Evolutionary conservation across 1,284 basidiomycete species (phyloP).

Genomic region (Heterobasidion parviporum): DNA sequence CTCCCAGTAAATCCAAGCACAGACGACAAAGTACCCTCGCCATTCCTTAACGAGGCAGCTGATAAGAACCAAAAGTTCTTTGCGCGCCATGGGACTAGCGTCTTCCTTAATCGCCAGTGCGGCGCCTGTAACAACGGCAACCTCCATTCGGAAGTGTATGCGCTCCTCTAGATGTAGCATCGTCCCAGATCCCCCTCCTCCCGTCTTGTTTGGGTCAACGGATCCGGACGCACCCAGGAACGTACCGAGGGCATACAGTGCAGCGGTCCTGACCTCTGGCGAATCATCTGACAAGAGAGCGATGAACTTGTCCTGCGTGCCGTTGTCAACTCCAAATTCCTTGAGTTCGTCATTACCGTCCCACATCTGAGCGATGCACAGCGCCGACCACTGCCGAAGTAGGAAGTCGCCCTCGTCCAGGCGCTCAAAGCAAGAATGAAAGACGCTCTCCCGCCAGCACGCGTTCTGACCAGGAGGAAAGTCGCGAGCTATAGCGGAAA

Average conservation of each 20-base stretch:
- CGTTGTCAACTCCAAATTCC: conserved; percentile 73
- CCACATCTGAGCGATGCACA: conserved; percentile 96
- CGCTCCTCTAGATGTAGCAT: conserved; percentile 78
- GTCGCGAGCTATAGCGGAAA: conserved; percentile 88
- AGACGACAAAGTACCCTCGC: conserved; percentile 92
- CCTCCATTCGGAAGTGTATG: conserved; percentile 75
- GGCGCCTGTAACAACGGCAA: conserved; percentile 69
- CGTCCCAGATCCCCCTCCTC: conserved; percentile 82
- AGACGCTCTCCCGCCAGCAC: conserved; percentile 80
- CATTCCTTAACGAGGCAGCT: conserved; percentile 94
- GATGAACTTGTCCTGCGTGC: conserved; percentile 84
- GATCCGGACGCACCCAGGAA: conserved; percentile 88
- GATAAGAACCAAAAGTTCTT: conserved; percentile 88
- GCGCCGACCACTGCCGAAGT: conserved; percentile 87
- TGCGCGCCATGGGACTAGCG: conserved; percentile 92
- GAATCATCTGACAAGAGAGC: conserved; percentile 81
- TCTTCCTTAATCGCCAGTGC: conserved; percentile 84
- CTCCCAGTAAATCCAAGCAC: conserved; percentile 94
- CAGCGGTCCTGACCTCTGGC: conserved; percentile 89
- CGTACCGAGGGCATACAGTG: conserved; percentile 88
- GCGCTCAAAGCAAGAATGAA: conserved; percentile 83
- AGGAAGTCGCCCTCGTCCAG: conserved; percentile 89
- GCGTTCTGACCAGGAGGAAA: conserved; percentile 83
- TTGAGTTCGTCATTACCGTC: conserved; percentile 89
- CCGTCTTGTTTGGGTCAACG: conserved; percentile 51